Evolutionary conservation across 1,284 basidiomycete species (phyloP), one percentile per base, ranked within the genome.

Genomic region (Trichosporon coremiiforme): DNA sequence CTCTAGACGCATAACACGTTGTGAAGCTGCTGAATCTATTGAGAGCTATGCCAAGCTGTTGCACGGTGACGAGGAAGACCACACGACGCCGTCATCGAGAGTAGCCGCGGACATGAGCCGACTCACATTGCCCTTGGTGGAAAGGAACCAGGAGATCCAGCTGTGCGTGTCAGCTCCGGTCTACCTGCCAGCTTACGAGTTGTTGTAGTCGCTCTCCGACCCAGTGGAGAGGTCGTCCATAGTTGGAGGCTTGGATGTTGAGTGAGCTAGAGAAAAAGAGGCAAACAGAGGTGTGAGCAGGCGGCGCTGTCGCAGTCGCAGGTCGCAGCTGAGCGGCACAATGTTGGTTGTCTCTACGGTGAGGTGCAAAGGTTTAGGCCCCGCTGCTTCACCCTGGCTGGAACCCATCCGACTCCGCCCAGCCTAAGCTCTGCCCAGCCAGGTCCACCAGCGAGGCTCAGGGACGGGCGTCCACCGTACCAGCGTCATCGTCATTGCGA

Each of bases 91-190:
- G 53, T 25, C 12, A 29, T 55, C 7, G 53, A 29, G 5, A 7
- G 25, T 13, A 0, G 25, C 12, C 22, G 53, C 22, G 53, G 25
- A 29, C n/a, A n/a, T 29, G 22, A 29, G 53, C 31, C 57, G 22
- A 69, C 80, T 36, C 25, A 82, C 81, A 75, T 84, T 84, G 60
- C 83, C 84, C 75, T 85, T 85, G 20, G 94, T 96, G 7, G 94
- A 94, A 33, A 99, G 87, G 83, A 98, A 98, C 96, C 96, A 98
- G 6, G 94, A 94, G 77, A 97, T 95, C 95, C 95, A 98, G 71
- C 97, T 33, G 99, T 73, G 7, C 29, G 67, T 70, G 50, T 66
- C 53, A 65, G 31, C 17, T 31, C n/a, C n/a, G n/a, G n/a, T n/a
- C n/a, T n/a, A n/a, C n/a, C n/a, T n/a, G n/a, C n/a, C 29, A 20